Base-by-base conservation (phyloP, 2,329 filamentous ascomycete genomes). In the Epichloe gansuensis region DNA sequence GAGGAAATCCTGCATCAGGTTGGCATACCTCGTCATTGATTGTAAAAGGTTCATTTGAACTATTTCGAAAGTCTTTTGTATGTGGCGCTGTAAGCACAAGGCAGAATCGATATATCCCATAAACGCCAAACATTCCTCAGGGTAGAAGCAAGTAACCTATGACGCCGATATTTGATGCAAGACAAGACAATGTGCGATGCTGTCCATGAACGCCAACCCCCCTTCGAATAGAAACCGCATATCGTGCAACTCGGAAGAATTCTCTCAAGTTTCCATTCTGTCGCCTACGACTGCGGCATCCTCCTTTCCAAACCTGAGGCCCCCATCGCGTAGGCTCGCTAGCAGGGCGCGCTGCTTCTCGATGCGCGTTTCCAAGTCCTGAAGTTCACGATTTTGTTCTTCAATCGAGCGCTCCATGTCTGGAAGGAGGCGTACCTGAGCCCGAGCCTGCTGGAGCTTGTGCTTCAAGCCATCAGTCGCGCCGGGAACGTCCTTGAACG, bases 381-480 rank as follows among this genome's bases (percentile, higher is more conserved):
- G 66, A 21, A 90, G 85, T 72, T 91, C 87, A 13, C 74, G 75
- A 59, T 84, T 74, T 69, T 91, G 87, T 64, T 89, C 84, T 52
- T 74, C 74, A 13, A 84, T 70, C 5, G 73, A 76, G 50, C 86
- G 75, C 17, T 79, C 72, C 64, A 91, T 80, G 67, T 90, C 87
- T 9, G 84, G 85, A 58, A 93, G 66, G 31, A 73, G 71, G 61
- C 76, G 74, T 50, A 89, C 73, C 59, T 82, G 78, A 36, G 74
- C 75, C 48, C 86, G 76, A 48, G 90, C 89, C 58, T 84, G 84
- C 65, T 89, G 85, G 53, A 97, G 78, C 68, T 88, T 87, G 68
- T 90, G 83, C 68, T 88, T 90, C 60, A 96, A 74, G 38, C 79
- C 77, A 62, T 89, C 86, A 1, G 87, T 86, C 38, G 87, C 88